Evolutionary conservation across 164 flowering plant genomes (phyloP), one percentile per base, ranked within the genome.

Genomic region (Cinnamomum chago): DNA sequence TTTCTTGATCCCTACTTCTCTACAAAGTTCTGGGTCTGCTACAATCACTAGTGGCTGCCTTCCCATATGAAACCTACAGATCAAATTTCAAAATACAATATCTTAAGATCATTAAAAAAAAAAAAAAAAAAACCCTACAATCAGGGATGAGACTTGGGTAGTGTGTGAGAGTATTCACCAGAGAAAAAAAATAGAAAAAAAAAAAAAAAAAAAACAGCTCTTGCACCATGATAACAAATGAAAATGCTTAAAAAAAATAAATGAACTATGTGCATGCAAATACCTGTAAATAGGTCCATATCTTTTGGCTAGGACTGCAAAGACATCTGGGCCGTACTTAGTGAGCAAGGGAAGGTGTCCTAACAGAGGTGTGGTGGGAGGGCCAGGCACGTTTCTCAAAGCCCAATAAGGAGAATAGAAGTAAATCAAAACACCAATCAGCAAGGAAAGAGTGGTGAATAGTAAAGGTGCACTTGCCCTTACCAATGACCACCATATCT

Each of bases 201-300:
- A 24, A 24, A 24, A 18, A 55, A 14, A 0, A 55, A 55, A 15
- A 55, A 17, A 55, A 17, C 6, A 15, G 17, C 60, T 11, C 17
- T 20, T 5, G n/a, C 60, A 17, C 18, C 20, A 3, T 55, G 20
- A 55, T 2, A 20, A 18, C 60, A 55, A 55, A 55, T 55, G 60
- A 15, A 55, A 55, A 2, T 2, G 65, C 30, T 30, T 1, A 22
- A 35, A 65, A 67, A 55, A 18, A 24, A 25, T 1, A 25, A 25
- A 1, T 12, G 25, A 52, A 1, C 3, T 58, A 15, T 11, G 62
- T 0, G 3, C 50, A 35, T 60, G 20, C 2, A 58, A 62, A 52
- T 58, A 92, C 97, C 99, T 91, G 89, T 78, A 96, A 66, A 96
- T 84, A 50, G 99, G 97, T 24, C 99, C 99, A 78, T 92, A 89